phyloP scores from a whole-genome alignment of 2,329 filamentous ascomycete genomes.

The Pezicula neosporulosa region DNA sequence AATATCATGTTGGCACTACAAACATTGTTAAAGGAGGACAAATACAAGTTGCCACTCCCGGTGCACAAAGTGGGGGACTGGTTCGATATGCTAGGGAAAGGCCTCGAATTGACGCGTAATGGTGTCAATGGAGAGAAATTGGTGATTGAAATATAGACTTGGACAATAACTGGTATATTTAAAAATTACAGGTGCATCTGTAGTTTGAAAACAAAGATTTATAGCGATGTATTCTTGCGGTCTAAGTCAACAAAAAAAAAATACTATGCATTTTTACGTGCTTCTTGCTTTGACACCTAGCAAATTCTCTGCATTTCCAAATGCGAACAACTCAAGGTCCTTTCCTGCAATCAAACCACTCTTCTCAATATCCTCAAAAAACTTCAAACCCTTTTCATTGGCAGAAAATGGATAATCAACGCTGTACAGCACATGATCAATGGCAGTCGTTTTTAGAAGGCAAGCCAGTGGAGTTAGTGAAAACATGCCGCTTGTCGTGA shows the following conservation, averaged over 20 bases:
- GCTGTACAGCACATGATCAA: constrained; percentile 51
- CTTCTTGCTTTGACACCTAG: too few relatives aligned
- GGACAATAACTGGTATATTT: too few relatives aligned
- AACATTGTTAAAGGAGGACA: constrained; percentile 4
- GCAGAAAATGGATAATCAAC: constrained; percentile 54
- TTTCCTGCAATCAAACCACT: too few relatives aligned
- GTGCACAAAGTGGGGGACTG: constrained; percentile 4
- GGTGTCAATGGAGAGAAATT: constrained; percentile 12
- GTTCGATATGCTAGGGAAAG: constrained; percentile 4
- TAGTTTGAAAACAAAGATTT: too few relatives aligned
- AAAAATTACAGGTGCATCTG: too few relatives aligned
- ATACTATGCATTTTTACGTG: too few relatives aligned
- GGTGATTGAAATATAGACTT: constrained; percentile 2
- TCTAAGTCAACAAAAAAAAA: too few relatives aligned
- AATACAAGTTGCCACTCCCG: constrained; percentile 9
- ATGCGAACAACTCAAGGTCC: too few relatives aligned
- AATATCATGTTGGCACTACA: constrained; percentile 4
- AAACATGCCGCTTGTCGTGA: constrained; percentile 54
- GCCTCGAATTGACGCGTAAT: constrained; percentile 4
- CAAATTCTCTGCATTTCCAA: too few relatives aligned
- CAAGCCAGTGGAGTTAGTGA: constrained; percentile 43
- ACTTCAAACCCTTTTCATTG: constrained; percentile 44
- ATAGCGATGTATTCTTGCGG: too few relatives aligned
- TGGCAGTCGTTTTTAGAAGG: constrained; percentile 38
- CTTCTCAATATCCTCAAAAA: constrained; percentile 44